Evolutionary conservation across 805 yeast species (phyloP).

Genomic region (Candida khao-thaluensis): DNA sequence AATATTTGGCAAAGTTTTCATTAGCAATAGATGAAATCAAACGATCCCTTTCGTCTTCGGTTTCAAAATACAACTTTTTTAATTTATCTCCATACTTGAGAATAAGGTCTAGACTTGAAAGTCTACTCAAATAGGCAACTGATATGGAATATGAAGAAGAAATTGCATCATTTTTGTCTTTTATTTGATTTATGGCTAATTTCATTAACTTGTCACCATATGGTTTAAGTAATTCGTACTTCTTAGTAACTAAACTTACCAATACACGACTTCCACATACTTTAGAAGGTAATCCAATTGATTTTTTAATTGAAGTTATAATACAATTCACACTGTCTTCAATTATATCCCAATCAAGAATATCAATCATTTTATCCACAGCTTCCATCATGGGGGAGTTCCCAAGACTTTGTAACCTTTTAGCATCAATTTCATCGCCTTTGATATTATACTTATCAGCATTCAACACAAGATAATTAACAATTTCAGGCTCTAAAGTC

Average conservation of each 20-base stretch:
- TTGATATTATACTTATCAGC: conserved; percentile 84
- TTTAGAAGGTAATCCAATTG: conserved; percentile 90
- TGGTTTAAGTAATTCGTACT: conserved; percentile 42
- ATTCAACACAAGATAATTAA: conserved; percentile 81
- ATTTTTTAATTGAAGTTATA: conserved; percentile 55
- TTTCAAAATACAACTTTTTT: conserved; percentile 56
- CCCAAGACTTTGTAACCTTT: conserved; percentile 69
- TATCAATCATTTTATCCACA: conserved; percentile 64
- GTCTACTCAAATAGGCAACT: conserved; percentile 72
- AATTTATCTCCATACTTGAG: conserved; percentile 54
- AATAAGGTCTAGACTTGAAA: conserved; percentile 53
- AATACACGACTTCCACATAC: conserved; percentile 78
- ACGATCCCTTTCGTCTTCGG: conserved; percentile 47
- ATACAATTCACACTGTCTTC: conserved; percentile 50
- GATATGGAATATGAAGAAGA: conserved; percentile 75
- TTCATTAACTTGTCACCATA: conserved; percentile 65
- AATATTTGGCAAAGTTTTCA: conserved; percentile 64
- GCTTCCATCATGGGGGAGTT: conserved; percentile 89
- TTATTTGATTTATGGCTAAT: conserved; percentile 56
- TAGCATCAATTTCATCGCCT: conserved; percentile 70
- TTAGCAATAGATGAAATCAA: conserved; percentile 59
- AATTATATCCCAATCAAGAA: conserved; percentile 50
- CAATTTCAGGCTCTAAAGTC: conserved; percentile 85
- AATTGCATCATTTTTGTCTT: conserved; percentile 71
- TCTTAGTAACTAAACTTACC: conserved; percentile 60